Percentiles rank a stretch among this genome's conserved stretches.
Conservation (phyloP, 108 stramenopile genomes). For the Fragilariopsis cylindrus region DNA sequence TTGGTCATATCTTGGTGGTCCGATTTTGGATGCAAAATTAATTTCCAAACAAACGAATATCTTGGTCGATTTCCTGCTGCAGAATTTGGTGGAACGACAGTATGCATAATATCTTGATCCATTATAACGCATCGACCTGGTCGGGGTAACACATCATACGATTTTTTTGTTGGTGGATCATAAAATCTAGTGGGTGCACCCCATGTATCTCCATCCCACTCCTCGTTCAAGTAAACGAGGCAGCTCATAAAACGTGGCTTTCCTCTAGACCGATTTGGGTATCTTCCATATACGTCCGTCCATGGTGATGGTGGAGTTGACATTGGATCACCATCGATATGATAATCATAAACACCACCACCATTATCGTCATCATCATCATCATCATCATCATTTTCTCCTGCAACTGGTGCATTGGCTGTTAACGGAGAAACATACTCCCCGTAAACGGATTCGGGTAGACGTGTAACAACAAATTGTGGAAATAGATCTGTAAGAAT, state of each 20-base stretch:
- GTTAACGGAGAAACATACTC: conserved; percentile 62
- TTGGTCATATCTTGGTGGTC: conserved; percentile 54
- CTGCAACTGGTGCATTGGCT: conserved; percentile 66
- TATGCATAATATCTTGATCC: conserved; percentile 70
- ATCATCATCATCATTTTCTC: too few relatives aligned
- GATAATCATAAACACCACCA: conserved; percentile 56
- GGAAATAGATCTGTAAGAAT: conserved; percentile 52
- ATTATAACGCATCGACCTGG: conserved; percentile 66
- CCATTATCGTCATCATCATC: conserved; percentile 74
- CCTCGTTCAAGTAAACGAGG: conserved; percentile 65
- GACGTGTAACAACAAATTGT: conserved; percentile 45
- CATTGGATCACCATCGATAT: conserved; percentile 76
- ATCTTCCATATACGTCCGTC: conserved; percentile 70
- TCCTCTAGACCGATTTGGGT: conserved; percentile 57
- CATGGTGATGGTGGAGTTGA: conserved; percentile 64
- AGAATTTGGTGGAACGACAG: conserved; percentile 56
- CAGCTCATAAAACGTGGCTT: conserved; percentile 77
- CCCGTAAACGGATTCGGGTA: conserved; percentile 68
- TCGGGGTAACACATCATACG: conserved; percentile 40
- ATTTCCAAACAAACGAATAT: conserved; percentile 78
- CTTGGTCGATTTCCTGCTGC: conserved; percentile 60
- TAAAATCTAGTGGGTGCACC: conserved; percentile 69
- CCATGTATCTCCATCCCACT: conserved; percentile 58
- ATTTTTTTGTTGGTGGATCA: conserved; percentile 57
- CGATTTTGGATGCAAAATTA: conserved; percentile 62